phyloP scores from a whole-genome alignment of 179 eudicot species.

The Actinidia chinensis region DNA sequence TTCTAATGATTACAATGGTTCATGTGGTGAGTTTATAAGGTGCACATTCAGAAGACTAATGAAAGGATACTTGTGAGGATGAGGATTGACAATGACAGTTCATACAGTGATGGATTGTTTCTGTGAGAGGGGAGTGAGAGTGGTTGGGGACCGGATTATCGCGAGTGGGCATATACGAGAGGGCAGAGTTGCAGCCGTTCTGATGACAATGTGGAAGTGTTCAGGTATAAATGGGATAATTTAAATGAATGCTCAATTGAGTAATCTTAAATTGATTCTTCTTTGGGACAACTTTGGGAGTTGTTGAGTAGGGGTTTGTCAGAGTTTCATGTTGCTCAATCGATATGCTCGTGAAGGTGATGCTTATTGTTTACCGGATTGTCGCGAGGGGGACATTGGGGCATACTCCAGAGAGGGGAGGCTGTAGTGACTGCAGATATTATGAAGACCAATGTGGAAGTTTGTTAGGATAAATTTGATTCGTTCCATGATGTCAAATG shows the following conservation, averaged over 20 bases:
- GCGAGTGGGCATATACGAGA: conserved; percentile 90
- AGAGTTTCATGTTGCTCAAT: no score
- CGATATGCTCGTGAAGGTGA: no score
- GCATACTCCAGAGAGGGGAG: no score
- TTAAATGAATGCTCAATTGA: not conserved
- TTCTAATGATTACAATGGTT: no score
- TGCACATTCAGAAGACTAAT: no score
- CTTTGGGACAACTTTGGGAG: not conserved
- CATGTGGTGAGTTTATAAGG: conserved; percentile 67
- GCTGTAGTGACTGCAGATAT: conserved; percentile 64
- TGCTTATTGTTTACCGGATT: no score
- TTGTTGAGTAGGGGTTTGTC: no score
- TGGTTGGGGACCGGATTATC: conserved; percentile 74
- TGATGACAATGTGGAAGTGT: conserved; percentile 75
- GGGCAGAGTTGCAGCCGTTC: conserved; percentile 80
- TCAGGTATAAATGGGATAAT: conserved; percentile 39
- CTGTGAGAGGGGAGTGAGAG: conserved; percentile 87
- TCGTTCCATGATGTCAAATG: not conserved
- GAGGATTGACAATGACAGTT: conserved; percentile 66
- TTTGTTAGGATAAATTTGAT: conserved; percentile 52
- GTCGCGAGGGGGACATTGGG: no score
- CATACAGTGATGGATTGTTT: conserved; percentile 84
- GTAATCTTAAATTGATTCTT: conserved; percentile 1
- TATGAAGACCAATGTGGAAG: no score
- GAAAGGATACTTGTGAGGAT: conserved; percentile 71